Evolutionary conservation across 176 grass and related monocot genomes (phyloP).

Genomic region (Musa beccarii): DNA sequence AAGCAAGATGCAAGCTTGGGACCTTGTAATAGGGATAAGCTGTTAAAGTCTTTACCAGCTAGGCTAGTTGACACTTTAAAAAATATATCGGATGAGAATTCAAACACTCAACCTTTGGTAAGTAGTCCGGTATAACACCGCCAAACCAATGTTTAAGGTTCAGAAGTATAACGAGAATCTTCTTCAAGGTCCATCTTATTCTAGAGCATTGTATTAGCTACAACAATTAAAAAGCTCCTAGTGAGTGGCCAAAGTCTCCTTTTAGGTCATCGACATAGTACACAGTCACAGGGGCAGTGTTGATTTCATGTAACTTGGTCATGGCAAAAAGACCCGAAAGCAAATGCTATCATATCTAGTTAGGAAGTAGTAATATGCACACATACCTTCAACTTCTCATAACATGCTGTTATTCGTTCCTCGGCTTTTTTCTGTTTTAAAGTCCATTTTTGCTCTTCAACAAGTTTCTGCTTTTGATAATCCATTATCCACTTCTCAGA

Average conservation of each 20-base stretch:
- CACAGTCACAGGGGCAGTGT: not conserved
- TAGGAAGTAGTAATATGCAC: not conserved
- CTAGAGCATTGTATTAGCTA: not conserved
- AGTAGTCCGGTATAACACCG: no score
- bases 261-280: not conserved
- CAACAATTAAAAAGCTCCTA: not conserved
- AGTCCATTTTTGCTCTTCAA: conserved; percentile 48
- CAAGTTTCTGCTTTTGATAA: conserved; percentile 66
- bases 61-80: no score
- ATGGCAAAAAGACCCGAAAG: no score
- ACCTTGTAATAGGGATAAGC: no score
- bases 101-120: no score
- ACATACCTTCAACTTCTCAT: conserved; percentile 74
- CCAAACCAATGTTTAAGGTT: no score
- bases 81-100: no score
- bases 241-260: not conserved
- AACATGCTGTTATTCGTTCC: conserved; percentile 50
- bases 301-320: not conserved
- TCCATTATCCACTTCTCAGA: conserved; percentile 87
- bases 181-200: no score
- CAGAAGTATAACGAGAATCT: no score
- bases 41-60: no score
- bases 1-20: no score
- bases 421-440: conserved; percentile 50
- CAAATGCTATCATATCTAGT: not conserved